A percentile compares a stretch with the other conserved stretches of the same genome.
Evolutionary conservation across 164 flowering plant genomes (phyloP).

Genomic region (Chloranthus sessilifolius): DNA sequence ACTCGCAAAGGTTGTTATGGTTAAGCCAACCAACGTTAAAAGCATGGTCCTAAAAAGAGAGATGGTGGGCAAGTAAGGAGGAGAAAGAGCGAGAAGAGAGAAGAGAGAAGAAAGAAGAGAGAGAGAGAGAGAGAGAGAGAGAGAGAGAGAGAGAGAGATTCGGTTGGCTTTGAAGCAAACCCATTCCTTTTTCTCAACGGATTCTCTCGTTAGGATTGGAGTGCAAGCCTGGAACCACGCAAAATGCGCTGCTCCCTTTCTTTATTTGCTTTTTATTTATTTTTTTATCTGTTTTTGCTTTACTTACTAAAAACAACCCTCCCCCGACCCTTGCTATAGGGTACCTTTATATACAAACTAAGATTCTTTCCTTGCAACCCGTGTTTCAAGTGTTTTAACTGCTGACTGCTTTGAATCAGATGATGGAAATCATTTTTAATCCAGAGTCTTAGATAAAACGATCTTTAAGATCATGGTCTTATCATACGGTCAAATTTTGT

Average conservation of each 20-base stretch:
- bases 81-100: background rate
- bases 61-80: background rate
- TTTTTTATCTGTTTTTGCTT: background rate
- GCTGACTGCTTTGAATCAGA: background rate
- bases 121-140: slow-evolving; percentile 8
- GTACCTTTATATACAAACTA: slow-evolving; percentile 5
- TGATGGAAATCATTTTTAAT: no score
- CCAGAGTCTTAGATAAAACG: no score
- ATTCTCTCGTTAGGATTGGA: slow-evolving; percentile 33
- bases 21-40: slow-evolving; percentile 12
- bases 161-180: slow-evolving; percentile 35
- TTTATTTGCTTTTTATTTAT: slow-evolving; percentile 1
- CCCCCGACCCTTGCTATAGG: no score
- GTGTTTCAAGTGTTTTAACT: background rate
- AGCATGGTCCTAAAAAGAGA: slow-evolving; percentile 14
- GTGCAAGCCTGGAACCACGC: slow-evolving; percentile 60
- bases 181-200: slow-evolving; percentile 40
- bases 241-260: slow-evolving; percentile 33
- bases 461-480: no score
- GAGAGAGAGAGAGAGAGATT: slow-evolving; percentile 26
- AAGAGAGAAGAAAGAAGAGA: no score
- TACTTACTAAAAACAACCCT: no score
- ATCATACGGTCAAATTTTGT: no score
- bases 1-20: background rate
- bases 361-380: background rate